Conservation (phyloP, 1,139 yeast species). For the Kodamaea derodonti region DNA sequence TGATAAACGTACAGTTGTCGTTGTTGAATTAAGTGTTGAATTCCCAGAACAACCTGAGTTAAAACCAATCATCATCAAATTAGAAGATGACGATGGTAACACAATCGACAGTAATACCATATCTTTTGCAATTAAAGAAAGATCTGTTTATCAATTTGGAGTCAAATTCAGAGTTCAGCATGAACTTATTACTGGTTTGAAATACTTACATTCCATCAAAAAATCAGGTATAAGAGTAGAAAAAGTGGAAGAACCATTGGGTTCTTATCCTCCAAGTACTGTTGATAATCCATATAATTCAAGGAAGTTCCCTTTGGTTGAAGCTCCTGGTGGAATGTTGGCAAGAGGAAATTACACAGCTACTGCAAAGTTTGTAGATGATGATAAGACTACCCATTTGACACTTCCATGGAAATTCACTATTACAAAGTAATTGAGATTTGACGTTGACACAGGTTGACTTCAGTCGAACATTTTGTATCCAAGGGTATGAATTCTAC, state of each 20-base stretch:
- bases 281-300: constrained; percentile 76
- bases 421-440: constrained; percentile 50
- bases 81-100: constrained; percentile 54
- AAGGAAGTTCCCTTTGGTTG: constrained; percentile 75
- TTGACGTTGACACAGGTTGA: too few relatives aligned
- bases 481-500: too few relatives aligned
- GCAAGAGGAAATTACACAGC: constrained; percentile 88
- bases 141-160: constrained; percentile 66
- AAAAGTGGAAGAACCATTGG: constrained; percentile 82
- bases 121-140: constrained; percentile 74
- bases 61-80: constrained; percentile 58
- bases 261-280: constrained; percentile 91
- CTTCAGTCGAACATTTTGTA: too few relatives aligned
- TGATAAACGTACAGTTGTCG: constrained; percentile 74
- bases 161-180: constrained; percentile 85
- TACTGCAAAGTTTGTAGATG: constrained; percentile 79
- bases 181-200: constrained; percentile 86
- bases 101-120: constrained; percentile 48
- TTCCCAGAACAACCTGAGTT: constrained; percentile 58
- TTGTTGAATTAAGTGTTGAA: constrained; percentile 68
- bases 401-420: constrained; percentile 83
- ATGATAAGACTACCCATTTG: constrained; percentile 74
- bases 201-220: constrained; percentile 79
- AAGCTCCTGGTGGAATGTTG: constrained; percentile 86
- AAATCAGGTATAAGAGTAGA: constrained; percentile 87